Evolutionary conservation across 371 early-diverging fungal species (phyloP).

Genomic region (Cladochytrium tenue): DNA sequence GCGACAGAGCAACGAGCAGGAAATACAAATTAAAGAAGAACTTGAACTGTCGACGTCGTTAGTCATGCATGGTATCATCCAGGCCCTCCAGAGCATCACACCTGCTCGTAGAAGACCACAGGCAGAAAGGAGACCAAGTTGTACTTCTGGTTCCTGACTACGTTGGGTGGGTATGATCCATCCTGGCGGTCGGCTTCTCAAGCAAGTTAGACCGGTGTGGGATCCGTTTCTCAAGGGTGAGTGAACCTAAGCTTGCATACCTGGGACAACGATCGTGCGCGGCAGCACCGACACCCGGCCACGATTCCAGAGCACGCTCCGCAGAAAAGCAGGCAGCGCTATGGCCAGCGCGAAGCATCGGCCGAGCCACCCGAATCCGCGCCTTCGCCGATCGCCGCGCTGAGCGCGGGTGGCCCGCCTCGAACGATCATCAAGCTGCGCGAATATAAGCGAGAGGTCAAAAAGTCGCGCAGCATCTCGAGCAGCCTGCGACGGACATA

Average conservation of each 20-base stretch:
- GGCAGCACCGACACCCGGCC: background rate
- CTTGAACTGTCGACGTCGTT: constrained; percentile 68
- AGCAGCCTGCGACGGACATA: too few relatives aligned
- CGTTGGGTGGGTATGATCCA: constrained; percentile 63
- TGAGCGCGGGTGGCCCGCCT: too few relatives aligned
- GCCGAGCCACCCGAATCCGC: too few relatives aligned
- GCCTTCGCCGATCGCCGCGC: too few relatives aligned
- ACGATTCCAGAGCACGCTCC: background rate
- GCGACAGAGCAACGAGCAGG: constrained; percentile 91
- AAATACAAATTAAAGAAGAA: constrained; percentile 98
- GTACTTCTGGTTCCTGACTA: constrained; percentile 96
- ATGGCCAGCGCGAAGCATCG: too few relatives aligned
- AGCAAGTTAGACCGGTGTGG: background rate
- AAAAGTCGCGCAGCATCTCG: too few relatives aligned
- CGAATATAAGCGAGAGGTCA: too few relatives aligned
- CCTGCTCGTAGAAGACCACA: constrained; percentile 91
- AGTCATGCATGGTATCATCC: constrained; percentile 4
- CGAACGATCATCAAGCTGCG: too few relatives aligned
- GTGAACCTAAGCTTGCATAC: background rate
- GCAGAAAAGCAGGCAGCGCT: background rate
- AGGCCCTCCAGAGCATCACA: constrained; percentile 32
- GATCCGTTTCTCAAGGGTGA: background rate
- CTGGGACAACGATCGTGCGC: background rate
- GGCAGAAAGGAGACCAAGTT: constrained; percentile 87
- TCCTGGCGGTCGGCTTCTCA: background rate